Percentiles rank a stretch among this genome's conserved stretches.
phyloP scores from a whole-genome alignment of 1,284 basidiomycete species.

The Meripilus lineatus region DNA sequence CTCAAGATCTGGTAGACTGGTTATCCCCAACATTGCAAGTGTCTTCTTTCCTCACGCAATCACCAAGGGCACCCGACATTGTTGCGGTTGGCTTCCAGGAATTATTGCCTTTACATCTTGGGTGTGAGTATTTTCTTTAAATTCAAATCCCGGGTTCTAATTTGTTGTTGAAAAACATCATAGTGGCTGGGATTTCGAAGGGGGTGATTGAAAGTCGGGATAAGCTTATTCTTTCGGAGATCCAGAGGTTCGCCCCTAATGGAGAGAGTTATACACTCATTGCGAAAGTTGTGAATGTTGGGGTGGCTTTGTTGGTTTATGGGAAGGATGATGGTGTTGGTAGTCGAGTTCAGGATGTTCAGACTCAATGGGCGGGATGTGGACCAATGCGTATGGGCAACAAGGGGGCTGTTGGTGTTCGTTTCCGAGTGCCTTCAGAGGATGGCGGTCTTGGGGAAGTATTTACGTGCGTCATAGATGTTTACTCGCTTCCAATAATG shows the following conservation, averaged over 20 bases:
- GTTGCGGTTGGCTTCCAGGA: slow-evolving; percentile 90
- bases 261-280: slow-evolving; percentile 69
- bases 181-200: slow-evolving; percentile 62
- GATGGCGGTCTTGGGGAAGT: slow-evolving; percentile 63
- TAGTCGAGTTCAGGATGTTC: slow-evolving; percentile 56
- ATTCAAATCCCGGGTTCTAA: slow-evolving; percentile 3
- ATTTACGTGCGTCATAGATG: slow-evolving; percentile 63
- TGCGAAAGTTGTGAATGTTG: slow-evolving; percentile 72
- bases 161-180: slow-evolving; percentile 4
- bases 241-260: slow-evolving; percentile 63
- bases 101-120: slow-evolving; percentile 77
- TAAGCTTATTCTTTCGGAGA: slow-evolving; percentile 61
- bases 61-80: slow-evolving; percentile 68
- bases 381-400: slow-evolving; percentile 86
- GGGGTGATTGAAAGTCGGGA: slow-evolving; percentile 58
- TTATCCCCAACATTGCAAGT: slow-evolving; percentile 73
- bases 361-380: slow-evolving; percentile 73
- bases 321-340: slow-evolving; percentile 67
- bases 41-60: slow-evolving; percentile 60
- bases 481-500: slow-evolving; percentile 4
- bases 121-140: slow-evolving; percentile 45
- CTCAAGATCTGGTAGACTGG: slow-evolving; percentile 83
- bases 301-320: slow-evolving; percentile 78
- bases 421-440: slow-evolving; percentile 65
- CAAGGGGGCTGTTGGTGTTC: slow-evolving; percentile 90